Conservation (phyloP, 331 rosid species). For the Spiraea crenata region DNA sequence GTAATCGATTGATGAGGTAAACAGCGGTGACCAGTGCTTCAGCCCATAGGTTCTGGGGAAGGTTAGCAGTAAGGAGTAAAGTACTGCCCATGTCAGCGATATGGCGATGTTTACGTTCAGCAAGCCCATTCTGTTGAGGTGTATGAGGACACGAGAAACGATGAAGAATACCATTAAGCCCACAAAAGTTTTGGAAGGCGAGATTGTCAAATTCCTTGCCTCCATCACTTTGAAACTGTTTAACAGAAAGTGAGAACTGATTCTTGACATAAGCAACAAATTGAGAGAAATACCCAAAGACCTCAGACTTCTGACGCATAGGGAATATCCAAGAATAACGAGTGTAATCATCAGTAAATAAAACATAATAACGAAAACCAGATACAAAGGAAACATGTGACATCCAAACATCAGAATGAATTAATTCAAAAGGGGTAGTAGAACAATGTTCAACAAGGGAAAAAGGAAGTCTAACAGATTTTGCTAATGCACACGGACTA, state of each 20-base stretch:
- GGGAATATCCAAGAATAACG: neutral
- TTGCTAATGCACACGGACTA: neutral
- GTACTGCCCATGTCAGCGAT: neutral
- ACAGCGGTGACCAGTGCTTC: neutral
- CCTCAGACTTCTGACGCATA: neutral
- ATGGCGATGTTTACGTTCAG: neutral
- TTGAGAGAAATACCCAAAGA: neutral
- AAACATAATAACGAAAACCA: neutral
- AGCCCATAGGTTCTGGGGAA: neutral
- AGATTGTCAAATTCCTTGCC: neutral
- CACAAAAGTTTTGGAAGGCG: neutral
- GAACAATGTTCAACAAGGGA: neutral
- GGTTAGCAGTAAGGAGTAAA: neutral
- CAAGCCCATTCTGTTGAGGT: neutral
- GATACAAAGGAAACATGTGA: neutral
- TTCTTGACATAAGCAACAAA: no score
- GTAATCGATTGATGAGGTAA: neutral
- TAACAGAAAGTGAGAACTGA: neutral
- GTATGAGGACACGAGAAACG: neutral
- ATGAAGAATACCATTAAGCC: neutral
- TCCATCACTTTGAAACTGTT: neutral
- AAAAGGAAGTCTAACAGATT: neutral
- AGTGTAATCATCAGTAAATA: neutral
- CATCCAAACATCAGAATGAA: neutral
- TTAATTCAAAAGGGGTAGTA: neutral